Base-by-base conservation (phyloP, 148 eudicot species). In the Rhododendron ovatum region DNA sequence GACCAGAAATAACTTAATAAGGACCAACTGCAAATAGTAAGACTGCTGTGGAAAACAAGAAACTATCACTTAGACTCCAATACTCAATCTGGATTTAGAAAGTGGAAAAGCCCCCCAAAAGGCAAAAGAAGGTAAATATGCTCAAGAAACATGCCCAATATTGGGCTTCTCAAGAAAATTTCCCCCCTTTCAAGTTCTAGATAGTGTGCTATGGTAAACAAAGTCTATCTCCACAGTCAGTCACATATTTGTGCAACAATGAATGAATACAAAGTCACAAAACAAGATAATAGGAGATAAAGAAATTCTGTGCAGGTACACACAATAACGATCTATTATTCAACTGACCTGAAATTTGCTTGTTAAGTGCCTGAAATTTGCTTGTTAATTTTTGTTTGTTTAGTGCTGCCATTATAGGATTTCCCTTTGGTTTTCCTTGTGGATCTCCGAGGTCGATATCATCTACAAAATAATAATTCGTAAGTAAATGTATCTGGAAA, bases 361-460 rank as follows among this genome's bases (percentile, higher is more conserved):
- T 71, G 76, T 94, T 98, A 39, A 95, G 80, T 33, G 96, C 91
- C 41, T 93, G 94, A 84, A 98, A 95, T 91, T 81, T 95, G 92
- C 95, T 94, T 41, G 95, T 88, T 17, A 98, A 82, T 82, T 94
- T 98, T 92, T 98, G 92, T 84, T 91, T 94, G 89, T 95, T 95
- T 73, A 94, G 61, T 87, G 92, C 92, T 83, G 94, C 91, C 89
- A 91, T 94, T 89, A 94, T 85, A 85, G 92, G 90, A 86, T 93
- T 75, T 69, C 96, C 96, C 89, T 93, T 95, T 47, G 94, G 93
- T 87, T 93, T 94, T 69, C 90, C 95, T 85, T 86, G 92, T 77
- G 90, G 90, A 88, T 94, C 98, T 35, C 93, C 96, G 33, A 98
- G 83, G 87, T 98, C 96, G 78, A 98, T 98, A 88, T 95, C 98